phyloP scores from a whole-genome alignment of 2,329 filamentous ascomycete genomes.

The Mariannaea sp. region DNA sequence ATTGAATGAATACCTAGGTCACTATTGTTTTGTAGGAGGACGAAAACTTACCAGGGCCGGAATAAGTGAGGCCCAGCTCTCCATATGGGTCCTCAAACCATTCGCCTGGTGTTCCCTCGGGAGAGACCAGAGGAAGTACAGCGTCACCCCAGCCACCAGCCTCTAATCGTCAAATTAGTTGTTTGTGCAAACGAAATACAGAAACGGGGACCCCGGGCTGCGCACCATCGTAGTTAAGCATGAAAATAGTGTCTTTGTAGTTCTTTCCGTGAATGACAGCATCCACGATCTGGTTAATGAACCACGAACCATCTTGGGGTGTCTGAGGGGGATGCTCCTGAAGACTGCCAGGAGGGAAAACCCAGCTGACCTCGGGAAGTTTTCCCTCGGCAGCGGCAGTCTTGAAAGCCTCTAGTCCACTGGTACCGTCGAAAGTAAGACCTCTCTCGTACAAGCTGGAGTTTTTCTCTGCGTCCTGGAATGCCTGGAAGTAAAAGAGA shows the following conservation, averaged over 20 bases:
- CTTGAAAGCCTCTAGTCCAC: no score
- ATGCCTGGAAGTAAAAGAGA: no score
- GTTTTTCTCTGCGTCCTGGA: no score
- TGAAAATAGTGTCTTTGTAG: conserved; percentile 54
- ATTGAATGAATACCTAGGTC: no score
- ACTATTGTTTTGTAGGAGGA: no score
- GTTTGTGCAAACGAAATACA: no score
- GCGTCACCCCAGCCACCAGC: conserved; percentile 61
- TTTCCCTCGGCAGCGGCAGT: conserved; percentile 51
- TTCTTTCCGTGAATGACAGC: conserved; percentile 55
- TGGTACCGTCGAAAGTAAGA: no score
- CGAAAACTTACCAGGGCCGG: conserved; percentile 24
- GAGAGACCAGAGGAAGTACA: conserved; percentile 56
- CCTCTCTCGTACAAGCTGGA: no score
- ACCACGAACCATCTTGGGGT: conserved; percentile 59
- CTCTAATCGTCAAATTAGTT: conserved; percentile 56
- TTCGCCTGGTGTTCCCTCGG: conserved; percentile 54
- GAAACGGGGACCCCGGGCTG: no score
- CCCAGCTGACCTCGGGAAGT: conserved; percentile 56
- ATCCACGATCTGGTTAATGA: conserved; percentile 57
- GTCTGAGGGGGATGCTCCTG: conserved; percentile 59
- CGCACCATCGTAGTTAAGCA: conserved; percentile 45
- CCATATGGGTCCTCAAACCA: conserved; percentile 53
- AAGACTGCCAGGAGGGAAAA: conserved; percentile 55
- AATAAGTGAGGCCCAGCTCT: conserved; percentile 45